phyloP scores from a whole-genome alignment of 257 asterid species.

The Henckelia pumila region DNA sequence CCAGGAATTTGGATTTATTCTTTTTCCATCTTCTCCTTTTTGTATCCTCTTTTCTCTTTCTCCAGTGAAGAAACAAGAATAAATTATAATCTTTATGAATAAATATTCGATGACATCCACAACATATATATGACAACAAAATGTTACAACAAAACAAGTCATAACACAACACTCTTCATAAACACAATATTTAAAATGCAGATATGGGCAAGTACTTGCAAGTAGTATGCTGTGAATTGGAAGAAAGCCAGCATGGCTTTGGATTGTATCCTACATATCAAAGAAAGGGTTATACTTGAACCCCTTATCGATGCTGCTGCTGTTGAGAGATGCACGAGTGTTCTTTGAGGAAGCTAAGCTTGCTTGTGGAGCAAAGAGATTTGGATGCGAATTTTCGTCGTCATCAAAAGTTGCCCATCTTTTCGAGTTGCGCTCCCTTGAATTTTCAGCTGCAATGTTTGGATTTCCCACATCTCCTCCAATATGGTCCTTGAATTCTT shows the following conservation, averaged over 20 bases:
- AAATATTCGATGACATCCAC: neutral
- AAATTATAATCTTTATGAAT: too few relatives aligned
- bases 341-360: conserved; percentile 35
- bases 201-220: neutral
- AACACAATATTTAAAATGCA: neutral
- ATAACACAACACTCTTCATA: neutral
- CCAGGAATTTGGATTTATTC: neutral
- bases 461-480: conserved; percentile 54
- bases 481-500: conserved; percentile 71
- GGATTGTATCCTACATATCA: conserved; percentile 39
- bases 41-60: too few relatives aligned
- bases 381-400: conserved; percentile 61
- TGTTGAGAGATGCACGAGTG: conserved; percentile 24
- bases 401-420: conserved; percentile 63
- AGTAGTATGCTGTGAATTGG: neutral
- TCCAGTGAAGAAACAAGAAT: too few relatives aligned
- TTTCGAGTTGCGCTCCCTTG: conserved; percentile 36
- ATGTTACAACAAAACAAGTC: neutral
- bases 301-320: conserved; percentile 53
- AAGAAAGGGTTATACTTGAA: conserved; percentile 74
- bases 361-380: conserved; percentile 54
- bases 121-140: neutral
- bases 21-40: too few relatives aligned
- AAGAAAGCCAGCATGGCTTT: conserved; percentile 27
- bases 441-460: conserved; percentile 10